Base-by-base conservation (phyloP, 2,329 filamentous ascomycete species). In the Aspergillus sp. region DNA sequence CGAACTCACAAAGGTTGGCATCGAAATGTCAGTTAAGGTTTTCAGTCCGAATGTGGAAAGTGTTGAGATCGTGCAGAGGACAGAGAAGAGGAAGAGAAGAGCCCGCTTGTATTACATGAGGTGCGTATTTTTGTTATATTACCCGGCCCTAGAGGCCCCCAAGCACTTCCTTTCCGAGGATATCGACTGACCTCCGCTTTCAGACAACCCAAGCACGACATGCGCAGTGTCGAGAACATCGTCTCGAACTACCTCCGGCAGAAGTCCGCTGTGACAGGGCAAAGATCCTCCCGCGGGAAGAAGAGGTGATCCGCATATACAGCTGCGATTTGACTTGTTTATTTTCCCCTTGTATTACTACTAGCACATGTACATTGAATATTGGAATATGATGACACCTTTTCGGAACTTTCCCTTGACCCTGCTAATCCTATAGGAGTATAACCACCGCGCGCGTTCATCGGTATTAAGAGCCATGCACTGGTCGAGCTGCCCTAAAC, bases 21-120 rank as follows among this genome's bases (percentile, higher is more conserved):
- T 96, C 59, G 95, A 99, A 84, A 95, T 96, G 91, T 96, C 91
- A 88, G 92, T 90, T 77, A 99, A 99, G 82, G 82, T 98, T 58
- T 98, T 95, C 81, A 90, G 86, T 71, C 93, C 93, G 60, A 89
- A 90, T 71, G 89, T 98, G 33, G 86, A 90, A 72, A 91, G 90
- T 63, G 91, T 99, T 70, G 93, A 99, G 78, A 89, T 99, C 67
- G 90, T 98, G 75, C 91, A 96, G 85, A 83, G 93, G 68, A 84
- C 86, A 63, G 83, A 85, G 70, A 95, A 92, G 88, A 86, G 91
- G 74, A 91, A 91, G 64, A 88, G 93, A 73, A 86, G 95, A 69
- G 93, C 93, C 24, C 84, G 91, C 66, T 81, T 99, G 75, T 96
- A 90, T 69, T 98, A 93, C 76, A 90, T 99, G 89, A 85, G 93